These are phyloP conservation scores for Beverwykella pulmonaria DNA, from an alignment of 495 filamentous ascomycete species.

Conservation along the genomic window DNA sequence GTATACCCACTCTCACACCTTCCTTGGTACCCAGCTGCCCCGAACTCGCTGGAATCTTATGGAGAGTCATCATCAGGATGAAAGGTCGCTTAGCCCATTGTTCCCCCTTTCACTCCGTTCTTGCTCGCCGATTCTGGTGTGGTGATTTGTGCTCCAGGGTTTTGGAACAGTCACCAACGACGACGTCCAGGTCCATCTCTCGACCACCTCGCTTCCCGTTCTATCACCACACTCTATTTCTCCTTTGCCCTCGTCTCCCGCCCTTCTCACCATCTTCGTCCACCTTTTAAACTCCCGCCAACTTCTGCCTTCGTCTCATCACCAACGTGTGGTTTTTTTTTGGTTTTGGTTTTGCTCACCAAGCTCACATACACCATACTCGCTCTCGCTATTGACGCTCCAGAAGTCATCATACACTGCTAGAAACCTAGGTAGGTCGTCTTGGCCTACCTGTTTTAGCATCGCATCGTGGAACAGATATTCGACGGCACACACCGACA, in stretches of 20 bases:
- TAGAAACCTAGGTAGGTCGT: neutral
- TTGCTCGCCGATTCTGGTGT: neutral
- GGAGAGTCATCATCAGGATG: too few relatives aligned
- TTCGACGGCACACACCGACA: neutral
- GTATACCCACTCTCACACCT: too few relatives aligned
- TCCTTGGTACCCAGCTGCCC: too few relatives aligned
- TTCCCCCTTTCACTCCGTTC: neutral
- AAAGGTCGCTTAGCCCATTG: too few relatives aligned
- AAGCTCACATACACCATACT: neutral
- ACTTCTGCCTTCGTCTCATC: too few relatives aligned
- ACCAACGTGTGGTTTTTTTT: too few relatives aligned
- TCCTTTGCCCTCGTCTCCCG: neutral
- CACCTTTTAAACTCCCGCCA: too few relatives aligned
- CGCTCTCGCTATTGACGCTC: neutral
- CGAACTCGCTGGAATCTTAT: too few relatives aligned
- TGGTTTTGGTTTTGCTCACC: neutral
- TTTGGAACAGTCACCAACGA: neutral
- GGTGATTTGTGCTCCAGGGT: neutral
- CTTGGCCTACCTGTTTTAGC: neutral
- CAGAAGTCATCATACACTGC: neutral
- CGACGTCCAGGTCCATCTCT: neutral
- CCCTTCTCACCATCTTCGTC: neutral
- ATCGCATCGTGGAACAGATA: neutral
- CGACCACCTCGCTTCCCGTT: neutral
- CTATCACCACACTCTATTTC: neutral